Evolutionary conservation across 495 filamentous ascomycete species (phyloP).

Genomic region (Podospora australis): DNA sequence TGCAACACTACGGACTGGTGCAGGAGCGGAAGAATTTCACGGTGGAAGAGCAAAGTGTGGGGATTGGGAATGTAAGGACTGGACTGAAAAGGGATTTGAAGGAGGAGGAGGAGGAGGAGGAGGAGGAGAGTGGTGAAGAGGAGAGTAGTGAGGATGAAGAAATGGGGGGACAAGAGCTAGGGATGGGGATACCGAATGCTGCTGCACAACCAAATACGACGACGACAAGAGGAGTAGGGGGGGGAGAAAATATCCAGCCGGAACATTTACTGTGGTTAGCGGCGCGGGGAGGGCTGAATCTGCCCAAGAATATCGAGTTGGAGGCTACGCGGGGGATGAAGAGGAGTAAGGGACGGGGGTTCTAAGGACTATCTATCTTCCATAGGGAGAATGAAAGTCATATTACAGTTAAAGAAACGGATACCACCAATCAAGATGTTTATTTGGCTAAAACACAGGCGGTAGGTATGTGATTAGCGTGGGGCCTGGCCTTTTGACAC

Average conservation of each 20-base stretch:
- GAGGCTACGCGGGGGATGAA: conserved; percentile 5
- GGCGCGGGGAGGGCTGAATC: conserved; percentile 29
- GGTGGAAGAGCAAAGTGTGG: conserved; percentile 57
- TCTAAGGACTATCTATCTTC: too few species aligned
- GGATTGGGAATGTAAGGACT: conserved; percentile 64
- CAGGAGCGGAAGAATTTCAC: conserved; percentile 56
- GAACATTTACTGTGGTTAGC: conserved; percentile 28
- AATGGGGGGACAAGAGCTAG: conserved; percentile 25
- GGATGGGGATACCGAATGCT: conserved; percentile 24
- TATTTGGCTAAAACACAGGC: too few species aligned
- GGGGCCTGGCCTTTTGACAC: too few species aligned
- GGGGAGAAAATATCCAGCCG: conserved; percentile 10
- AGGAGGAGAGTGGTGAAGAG: conserved; percentile 54
- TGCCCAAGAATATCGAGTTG: conserved; percentile 22
- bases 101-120: conserved; percentile 48
- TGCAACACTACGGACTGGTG: conserved; percentile 34
- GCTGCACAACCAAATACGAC: not conserved
- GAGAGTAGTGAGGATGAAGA: conserved; percentile 40
- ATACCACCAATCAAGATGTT: too few species aligned
- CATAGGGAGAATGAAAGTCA: too few species aligned
- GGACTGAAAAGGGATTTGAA: conserved; percentile 54
- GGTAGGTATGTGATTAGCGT: too few species aligned
- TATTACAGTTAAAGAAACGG: too few species aligned
- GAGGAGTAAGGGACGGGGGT: too few species aligned
- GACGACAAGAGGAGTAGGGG: not conserved